Percentiles rank a stretch among this genome's conserved stretches.
Evolutionary conservation across 306 rosid genomes (phyloP).

Genomic region (Rosa chinensis): DNA sequence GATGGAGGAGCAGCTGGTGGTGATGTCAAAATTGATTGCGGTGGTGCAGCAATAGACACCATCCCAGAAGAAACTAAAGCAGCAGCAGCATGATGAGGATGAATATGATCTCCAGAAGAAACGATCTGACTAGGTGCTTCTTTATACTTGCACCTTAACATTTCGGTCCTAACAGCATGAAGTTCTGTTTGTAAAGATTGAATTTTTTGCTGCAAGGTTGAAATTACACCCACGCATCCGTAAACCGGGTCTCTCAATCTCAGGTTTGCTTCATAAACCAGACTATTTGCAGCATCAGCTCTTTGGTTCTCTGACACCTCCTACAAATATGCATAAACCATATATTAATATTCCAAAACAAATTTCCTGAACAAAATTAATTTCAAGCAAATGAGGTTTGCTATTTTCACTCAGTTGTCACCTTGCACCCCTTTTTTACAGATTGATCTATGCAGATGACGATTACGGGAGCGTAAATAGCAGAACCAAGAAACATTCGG

Average conservation of each 20-base stretch:
- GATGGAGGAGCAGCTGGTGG: conserved; percentile 35
- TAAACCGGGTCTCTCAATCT: conserved; percentile 87
- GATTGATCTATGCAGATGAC: not conserved
- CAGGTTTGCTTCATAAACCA: conserved; percentile 83
- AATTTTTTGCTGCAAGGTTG: conserved; percentile 72
- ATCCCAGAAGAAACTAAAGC: conserved; percentile 42
- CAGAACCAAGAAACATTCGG: not conserved
- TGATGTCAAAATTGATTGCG: conserved; percentile 39
- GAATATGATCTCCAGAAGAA: conserved; percentile 41
- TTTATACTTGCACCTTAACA: conserved; percentile 59
- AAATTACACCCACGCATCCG: conserved; percentile 93
- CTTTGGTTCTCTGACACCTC: conserved; percentile 80
- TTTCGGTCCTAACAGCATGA: conserved; percentile 53
- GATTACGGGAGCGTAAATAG: not conserved
- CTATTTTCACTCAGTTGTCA: not conserved
- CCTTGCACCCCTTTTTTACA: not conserved
- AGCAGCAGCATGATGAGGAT: conserved; percentile 14
- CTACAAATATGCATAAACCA: conserved; percentile 25
- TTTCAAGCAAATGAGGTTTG: not conserved
- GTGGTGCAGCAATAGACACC: conserved; percentile 38
- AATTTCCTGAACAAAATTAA: not conserved
- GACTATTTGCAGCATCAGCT: conserved; percentile 82
- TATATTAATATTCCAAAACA: not conserved
- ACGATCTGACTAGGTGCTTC: conserved; percentile 46
- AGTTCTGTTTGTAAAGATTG: conserved; percentile 65